Base-by-base conservation (phyloP, 2,329 filamentous ascomycete genomes). In the Colletotrichum magnum region DNA sequence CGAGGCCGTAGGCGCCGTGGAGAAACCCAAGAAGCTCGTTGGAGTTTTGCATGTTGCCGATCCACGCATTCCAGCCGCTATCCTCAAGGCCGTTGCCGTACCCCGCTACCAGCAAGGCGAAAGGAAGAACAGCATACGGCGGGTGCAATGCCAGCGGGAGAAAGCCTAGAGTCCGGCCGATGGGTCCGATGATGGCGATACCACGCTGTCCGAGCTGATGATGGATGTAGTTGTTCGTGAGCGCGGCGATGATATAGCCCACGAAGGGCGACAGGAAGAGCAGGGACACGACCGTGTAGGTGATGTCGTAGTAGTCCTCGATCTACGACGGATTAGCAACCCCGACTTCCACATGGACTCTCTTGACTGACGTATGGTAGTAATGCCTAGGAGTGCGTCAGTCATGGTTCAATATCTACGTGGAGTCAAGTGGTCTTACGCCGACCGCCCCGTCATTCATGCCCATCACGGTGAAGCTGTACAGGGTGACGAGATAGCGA, bases 21-120 rank as follows among this genome's bases (percentile, higher is more conserved):
- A 95, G 79, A 68, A 94, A 85, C 1, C 93, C 93, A 1, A 94
- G 85, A 1, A 95, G 82, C 75, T 94, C 90, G 76, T 95, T 94
- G 7, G 92, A 81, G 67, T 89, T 88, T 13, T 88, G 85, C 90
- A 95, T 93, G 74, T 90, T 92, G 12, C 93, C 93, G 21, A 88
- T 78, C 85, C 86, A 89, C 7, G 87, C 86, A 75, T 89, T 88
- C 83, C 87, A 90, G 3, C 82, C 87, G 68, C 82, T 85, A 72
- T 89, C 91, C 62, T 89, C 85, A 9, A 94, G 79, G 2, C 93
- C 93, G 76, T 92, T 94, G 1, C 92, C 92, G 57, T 93, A 90
- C 2, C 92, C 92, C 1, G 89, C 86, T 18, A 94, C 80, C 58
- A 90, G 85, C 75, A 92, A 89, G 28, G 90, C 84, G 15, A 93